phyloP scores from a whole-genome alignment of 768 basidiomycete species.

The Lactarius hatsudake region DNA sequence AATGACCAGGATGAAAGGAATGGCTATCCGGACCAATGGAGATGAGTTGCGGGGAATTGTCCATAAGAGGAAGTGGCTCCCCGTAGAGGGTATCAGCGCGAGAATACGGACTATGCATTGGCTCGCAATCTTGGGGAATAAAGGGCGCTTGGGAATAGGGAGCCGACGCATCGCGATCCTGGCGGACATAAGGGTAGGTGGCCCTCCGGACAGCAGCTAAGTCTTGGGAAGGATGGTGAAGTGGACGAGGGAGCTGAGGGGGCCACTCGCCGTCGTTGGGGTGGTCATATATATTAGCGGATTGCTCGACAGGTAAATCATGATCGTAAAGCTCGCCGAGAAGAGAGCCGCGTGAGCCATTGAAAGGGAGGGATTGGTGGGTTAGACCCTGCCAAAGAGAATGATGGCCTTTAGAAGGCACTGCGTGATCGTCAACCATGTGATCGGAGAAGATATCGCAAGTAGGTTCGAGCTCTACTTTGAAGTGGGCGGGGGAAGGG shows the following conservation, averaged over 20 bases:
- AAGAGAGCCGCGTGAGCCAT: slow-evolving; percentile 49
- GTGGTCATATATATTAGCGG: slow-evolving; percentile 29
- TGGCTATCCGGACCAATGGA: slow-evolving; percentile 37
- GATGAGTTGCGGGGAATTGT: slow-evolving; percentile 39
- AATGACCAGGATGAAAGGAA: slow-evolving; percentile 34
- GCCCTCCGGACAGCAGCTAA: slow-evolving; percentile 55
- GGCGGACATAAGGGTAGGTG: slow-evolving; percentile 74
- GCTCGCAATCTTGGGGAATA: slow-evolving; percentile 43
- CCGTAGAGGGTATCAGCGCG: slow-evolving; percentile 41
- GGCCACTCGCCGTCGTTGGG: slow-evolving; percentile 28
- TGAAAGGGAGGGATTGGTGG: slow-evolving; percentile 35
- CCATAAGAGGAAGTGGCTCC: slow-evolving; percentile 39
- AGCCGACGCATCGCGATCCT: slow-evolving; percentile 54
- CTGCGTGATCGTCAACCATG: slow-evolving; percentile 42
- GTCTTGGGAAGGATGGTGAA: slow-evolving; percentile 40
- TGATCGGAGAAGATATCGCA: slow-evolving; percentile 51
- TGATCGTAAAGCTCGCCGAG: slow-evolving; percentile 72
- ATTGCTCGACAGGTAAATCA: slow-evolving; percentile 42
- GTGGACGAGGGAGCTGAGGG: slow-evolving; percentile 29
- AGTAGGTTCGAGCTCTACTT: slow-evolving; percentile 46
- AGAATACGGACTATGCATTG: slow-evolving; percentile 33
- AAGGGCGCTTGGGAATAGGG: slow-evolving; percentile 45
- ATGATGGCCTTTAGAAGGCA: slow-evolving; percentile 42
- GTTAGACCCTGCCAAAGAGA: slow-evolving; percentile 38
- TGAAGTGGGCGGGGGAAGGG: slow-evolving; percentile 39